Conservation (phyloP, 257 asterid species). For the Leonotis leonurus region DNA sequence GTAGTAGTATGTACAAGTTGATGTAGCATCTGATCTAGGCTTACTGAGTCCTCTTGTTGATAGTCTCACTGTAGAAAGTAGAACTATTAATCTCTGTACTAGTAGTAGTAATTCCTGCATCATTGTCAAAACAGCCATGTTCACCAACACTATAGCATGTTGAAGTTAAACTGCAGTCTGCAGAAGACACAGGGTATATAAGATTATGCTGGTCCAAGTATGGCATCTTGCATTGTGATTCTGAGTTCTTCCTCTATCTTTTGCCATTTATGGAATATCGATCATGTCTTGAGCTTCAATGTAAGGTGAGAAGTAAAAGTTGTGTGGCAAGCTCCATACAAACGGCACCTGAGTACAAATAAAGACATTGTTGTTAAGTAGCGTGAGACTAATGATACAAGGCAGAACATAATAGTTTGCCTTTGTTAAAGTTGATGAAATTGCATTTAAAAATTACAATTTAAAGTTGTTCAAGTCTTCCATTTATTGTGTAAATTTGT, state of each 20-base stretch:
- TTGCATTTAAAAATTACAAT: background rate
- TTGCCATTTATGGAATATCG: too few relatives aligned
- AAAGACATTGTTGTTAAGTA: too few relatives aligned
- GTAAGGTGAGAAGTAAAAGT: too few relatives aligned
- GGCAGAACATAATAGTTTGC: too few relatives aligned
- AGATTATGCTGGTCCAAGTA: background rate
- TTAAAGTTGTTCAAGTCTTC: constrained; percentile 15
- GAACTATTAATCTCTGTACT: constrained; percentile 4
- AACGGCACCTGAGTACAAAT: constrained; percentile 50
- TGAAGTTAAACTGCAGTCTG: background rate
- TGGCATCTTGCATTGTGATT: too few relatives aligned
- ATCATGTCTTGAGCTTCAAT: too few relatives aligned
- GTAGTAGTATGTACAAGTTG: background rate
- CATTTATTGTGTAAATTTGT: constrained; percentile 72
- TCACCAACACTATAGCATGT: background rate
- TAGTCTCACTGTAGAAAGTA: constrained; percentile 16
- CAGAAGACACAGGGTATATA: background rate
- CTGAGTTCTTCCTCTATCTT: too few relatives aligned
- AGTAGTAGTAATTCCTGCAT: background rate
- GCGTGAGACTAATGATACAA: too few relatives aligned
- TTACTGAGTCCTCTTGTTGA: background rate
- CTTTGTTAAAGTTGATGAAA: too few relatives aligned
- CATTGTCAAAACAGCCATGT: too few relatives aligned
- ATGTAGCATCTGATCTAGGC: constrained; percentile 5
- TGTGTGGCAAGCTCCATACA: constrained; percentile 81